Evolutionary conservation across 306 rosid genomes (phyloP).

Genomic region (Sophora flavescens): DNA sequence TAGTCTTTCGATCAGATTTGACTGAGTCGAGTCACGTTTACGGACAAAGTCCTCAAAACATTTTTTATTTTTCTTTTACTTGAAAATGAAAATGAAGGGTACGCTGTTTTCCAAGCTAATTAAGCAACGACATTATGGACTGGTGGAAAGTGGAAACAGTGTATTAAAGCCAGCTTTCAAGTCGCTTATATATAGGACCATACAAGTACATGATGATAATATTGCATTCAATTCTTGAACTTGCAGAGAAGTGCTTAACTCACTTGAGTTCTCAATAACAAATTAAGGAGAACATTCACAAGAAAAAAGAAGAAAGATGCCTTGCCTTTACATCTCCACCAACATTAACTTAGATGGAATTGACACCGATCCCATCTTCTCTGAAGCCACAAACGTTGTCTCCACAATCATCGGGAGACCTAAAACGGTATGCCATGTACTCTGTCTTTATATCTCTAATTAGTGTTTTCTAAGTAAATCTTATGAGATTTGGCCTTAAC

Average conservation of each 20-base stretch:
- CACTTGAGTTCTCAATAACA: not conserved
- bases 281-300: not conserved
- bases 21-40: not conserved
- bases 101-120: not conserved
- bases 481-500: not conserved
- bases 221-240: not conserved
- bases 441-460: slow-evolving; percentile 1
- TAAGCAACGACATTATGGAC: not conserved
- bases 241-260: not conserved
- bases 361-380: slow-evolving; percentile 72
- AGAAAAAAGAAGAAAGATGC: slow-evolving; percentile 50
- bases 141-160: slow-evolving; percentile 6
- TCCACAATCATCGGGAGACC: slow-evolving; percentile 77
- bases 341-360: slow-evolving; percentile 72
- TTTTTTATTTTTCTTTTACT: not conserved
- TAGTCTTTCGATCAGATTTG: slow-evolving; percentile 5
- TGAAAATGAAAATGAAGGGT: not conserved
- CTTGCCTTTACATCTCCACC: slow-evolving; percentile 87
- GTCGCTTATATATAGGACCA: not conserved
- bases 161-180: not conserved
- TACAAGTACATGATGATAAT: not conserved
- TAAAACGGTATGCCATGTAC: slow-evolving; percentile 50
- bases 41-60: not conserved
- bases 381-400: slow-evolving; percentile 66
- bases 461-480: not conserved